Base-by-base conservation (phyloP, 257 asterid species). In the Solanum pennellii region DNA sequence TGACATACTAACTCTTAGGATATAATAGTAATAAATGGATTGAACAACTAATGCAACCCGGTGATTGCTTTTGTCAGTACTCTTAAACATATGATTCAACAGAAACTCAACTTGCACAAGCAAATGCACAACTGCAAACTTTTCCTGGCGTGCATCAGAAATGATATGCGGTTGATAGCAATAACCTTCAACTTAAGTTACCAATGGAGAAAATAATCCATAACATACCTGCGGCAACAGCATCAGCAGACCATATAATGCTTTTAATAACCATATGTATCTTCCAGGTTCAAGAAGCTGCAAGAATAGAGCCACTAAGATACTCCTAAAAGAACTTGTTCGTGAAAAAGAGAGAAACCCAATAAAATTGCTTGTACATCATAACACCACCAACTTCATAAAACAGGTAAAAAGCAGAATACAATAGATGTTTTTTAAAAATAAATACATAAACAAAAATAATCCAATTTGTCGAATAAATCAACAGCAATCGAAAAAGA, bases 261-360 rank as follows among this genome's bases (percentile, higher is more conserved):
- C 98, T 94, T 97, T 95, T 93, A 95, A 91, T 94, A 97, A 91
- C 99, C 98, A 96, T 49, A 90, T 92, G 45, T 94, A 96, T 90
- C 98, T 96, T 91, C 96, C 98, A 52, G 99, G 99, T 91, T 97
- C 99, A 80, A 97, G 99, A 92, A 97, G 99, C 99, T 97, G 95
- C 92, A 91, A 89, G 23, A 87, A 84, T 87, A 79, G 83, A 92
- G 45, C 47, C 29, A 89, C 84, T 31, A 88, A 74, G 21, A 42
- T 62, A 83, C 59, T 49, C 45, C 31, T 77, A 75, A 87, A 14
- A 52, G 21, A 41, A 66, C 42, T 82, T 5, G 11, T 20, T 20
- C 41, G 4, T 82, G 20, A 82, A 49, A 82, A 80, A 18, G 29
- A 29, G 68, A 82, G 31, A 49, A 31, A 47, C 3, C 31, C 85